Evolutionary conservation across 495 filamentous ascomycete species (phyloP).

Genomic region (Aspergillus sparsus): DNA sequence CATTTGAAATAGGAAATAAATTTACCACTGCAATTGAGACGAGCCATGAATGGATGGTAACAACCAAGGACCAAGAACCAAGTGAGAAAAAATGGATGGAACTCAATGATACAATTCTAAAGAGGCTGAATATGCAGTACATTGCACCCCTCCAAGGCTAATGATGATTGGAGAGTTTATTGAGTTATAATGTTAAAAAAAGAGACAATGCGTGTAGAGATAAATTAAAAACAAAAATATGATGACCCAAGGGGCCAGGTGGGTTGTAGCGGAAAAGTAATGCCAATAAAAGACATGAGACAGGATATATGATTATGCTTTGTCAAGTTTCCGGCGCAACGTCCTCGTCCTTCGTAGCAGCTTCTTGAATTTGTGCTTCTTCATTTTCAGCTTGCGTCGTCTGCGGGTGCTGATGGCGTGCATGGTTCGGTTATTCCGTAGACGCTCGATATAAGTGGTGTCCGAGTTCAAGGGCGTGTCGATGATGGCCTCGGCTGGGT

Average conservation of each 20-base stretch:
- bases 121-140: neutral
- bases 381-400: slow-evolving; percentile 93
- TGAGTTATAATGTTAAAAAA: neutral
- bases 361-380: slow-evolving; percentile 99
- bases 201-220: neutral
- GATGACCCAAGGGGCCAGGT: neutral
- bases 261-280: slow-evolving; percentile 7
- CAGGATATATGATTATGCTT: slow-evolving; percentile 33
- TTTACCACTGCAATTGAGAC: neutral
- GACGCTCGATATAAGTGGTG: slow-evolving; percentile 45
- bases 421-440: slow-evolving; percentile 44
- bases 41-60: neutral
- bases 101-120: slow-evolving; percentile 8
- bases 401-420: slow-evolving; percentile 81
- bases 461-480: slow-evolving; percentile 37
- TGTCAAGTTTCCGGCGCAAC: slow-evolving; percentile 81
- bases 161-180: slow-evolving; percentile 13
- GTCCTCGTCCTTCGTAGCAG: slow-evolving; percentile 90
- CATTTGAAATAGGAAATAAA: slow-evolving; percentile 3
- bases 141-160: too few species aligned
- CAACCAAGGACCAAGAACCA: slow-evolving; percentile 4
- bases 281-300: too few species aligned
- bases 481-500: slow-evolving; percentile 33
- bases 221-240: slow-evolving; percentile 9
- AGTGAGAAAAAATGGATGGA: neutral